phyloP scores from a whole-genome alignment of 768 basidiomycete genomes.

The Asterophora lycoperdoides region DNA sequence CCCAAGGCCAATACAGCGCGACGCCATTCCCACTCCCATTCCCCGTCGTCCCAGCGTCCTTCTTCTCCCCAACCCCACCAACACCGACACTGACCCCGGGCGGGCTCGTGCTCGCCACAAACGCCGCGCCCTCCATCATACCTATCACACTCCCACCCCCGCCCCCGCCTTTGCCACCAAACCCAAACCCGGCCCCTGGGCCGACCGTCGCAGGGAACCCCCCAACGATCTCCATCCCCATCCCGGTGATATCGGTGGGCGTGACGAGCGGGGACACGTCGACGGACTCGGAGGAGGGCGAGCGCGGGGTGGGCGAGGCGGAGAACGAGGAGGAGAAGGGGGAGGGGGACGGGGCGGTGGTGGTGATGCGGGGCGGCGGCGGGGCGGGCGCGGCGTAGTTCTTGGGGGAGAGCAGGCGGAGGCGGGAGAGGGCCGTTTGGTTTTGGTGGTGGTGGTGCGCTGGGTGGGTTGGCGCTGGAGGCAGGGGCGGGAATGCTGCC shows the following conservation, averaged over 20 bases:
- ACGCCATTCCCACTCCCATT: neutral
- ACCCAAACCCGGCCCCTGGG: neutral
- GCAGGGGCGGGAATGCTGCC: neutral
- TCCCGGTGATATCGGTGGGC: constrained; percentile 7
- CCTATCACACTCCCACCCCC: constrained; percentile 2
- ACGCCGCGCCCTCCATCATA: constrained; percentile 7
- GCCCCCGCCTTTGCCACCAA: neutral
- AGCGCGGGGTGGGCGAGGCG: too few relatives aligned
- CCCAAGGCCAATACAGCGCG: constrained; percentile 18
- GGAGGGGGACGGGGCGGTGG: constrained; percentile 1
- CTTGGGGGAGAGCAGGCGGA: constrained; percentile 39
- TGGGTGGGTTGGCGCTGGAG: constrained; percentile 4
- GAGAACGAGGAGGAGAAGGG: neutral
- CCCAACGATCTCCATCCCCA: constrained; percentile 5
- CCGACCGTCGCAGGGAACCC: neutral
- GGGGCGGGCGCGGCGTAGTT: constrained; percentile 48
- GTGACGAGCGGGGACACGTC: constrained; percentile 7
- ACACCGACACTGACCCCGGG: constrained; percentile 3
- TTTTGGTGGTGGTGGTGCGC: neutral
- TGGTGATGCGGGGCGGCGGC: neutral
- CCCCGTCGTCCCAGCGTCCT: constrained; percentile 4
- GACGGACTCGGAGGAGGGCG: neutral
- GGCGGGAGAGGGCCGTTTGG: constrained; percentile 28
- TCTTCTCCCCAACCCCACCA: neutral
- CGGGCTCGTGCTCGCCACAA: constrained; percentile 31